phyloP scores from a whole-genome alignment of 75 land plant genomes.

The Selaginella tamariscina region DNA sequence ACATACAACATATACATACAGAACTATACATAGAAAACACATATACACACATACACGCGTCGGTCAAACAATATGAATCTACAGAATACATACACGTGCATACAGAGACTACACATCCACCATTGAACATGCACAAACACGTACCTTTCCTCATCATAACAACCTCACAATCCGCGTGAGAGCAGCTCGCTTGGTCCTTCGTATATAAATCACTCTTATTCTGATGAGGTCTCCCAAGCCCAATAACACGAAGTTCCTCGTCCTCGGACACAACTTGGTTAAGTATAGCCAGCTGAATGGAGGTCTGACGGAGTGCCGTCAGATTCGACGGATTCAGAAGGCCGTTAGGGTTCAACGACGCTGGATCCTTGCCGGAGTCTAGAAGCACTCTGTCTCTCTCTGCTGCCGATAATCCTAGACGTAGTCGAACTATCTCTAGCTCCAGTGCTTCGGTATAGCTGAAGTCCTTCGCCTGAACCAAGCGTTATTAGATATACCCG shows the following conservation, averaged over 20 bases:
- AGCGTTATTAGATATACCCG: too few species aligned
- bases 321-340: conserved; percentile 37
- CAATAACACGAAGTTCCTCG: conserved; percentile 46
- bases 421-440: conserved; percentile 73
- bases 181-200: conserved; percentile 14
- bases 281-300: conserved; percentile 44
- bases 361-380: conserved; percentile 74
- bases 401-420: conserved; percentile 69
- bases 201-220: not conserved
- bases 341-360: conserved; percentile 65
- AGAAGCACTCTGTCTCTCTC: conserved; percentile 79
- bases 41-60: too few species aligned
- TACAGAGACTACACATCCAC: too few species aligned
- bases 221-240: conserved; percentile 25
- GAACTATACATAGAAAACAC: too few species aligned
- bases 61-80: too few species aligned
- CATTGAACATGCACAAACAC: too few species aligned
- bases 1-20: too few species aligned
- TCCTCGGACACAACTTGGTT: conserved; percentile 59
- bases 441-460: conserved; percentile 59
- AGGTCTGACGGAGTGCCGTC: conserved; percentile 40
- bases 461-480: conserved; percentile 40
- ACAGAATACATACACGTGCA: too few species aligned
- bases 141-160: not conserved
- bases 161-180: not conserved